Evolutionary conservation across 176 grass and related monocot genomes (phyloP).

Genomic region (Pharus latifolius): DNA sequence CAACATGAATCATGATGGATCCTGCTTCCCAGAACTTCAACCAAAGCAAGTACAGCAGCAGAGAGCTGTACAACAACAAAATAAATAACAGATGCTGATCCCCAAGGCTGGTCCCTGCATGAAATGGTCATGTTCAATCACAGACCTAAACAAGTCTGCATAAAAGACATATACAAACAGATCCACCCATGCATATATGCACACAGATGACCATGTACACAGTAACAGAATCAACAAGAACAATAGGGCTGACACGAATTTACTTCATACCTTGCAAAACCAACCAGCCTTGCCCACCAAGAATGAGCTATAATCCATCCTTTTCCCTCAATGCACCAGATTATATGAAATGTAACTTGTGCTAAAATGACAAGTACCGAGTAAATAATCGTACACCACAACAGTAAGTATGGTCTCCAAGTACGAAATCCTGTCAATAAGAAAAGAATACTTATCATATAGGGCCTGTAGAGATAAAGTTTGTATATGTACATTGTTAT

Average conservation of each 20-base stretch:
- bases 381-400: slow-evolving; percentile 69
- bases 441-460: slow-evolving; percentile 11
- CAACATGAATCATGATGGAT: slow-evolving; percentile 79
- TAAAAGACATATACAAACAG: slow-evolving; percentile 1
- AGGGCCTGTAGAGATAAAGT: not conserved
- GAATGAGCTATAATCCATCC: slow-evolving; percentile 52
- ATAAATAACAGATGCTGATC: slow-evolving; percentile 74
- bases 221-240: slow-evolving; percentile 14
- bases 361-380: slow-evolving; percentile 66
- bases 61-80: slow-evolving; percentile 71
- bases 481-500: slow-evolving; percentile 3
- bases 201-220: not conserved
- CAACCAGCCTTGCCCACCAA: slow-evolving; percentile 72
- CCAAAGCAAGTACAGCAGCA: slow-evolving; percentile 63
- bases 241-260: not conserved
- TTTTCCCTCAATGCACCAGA: slow-evolving; percentile 74
- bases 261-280: slow-evolving; percentile 64
- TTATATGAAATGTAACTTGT: slow-evolving; percentile 68
- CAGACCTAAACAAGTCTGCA: slow-evolving; percentile 2
- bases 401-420: slow-evolving; percentile 57
- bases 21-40: slow-evolving; percentile 59
- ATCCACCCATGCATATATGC: slow-evolving; percentile 6
- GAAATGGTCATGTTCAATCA: slow-evolving; percentile 17
- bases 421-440: slow-evolving; percentile 47
- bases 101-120: slow-evolving; percentile 70